Percentiles rank a stretch among this genome's conserved stretches.
Evolutionary conservation across 345 rosid genomes (phyloP).

Genomic region (thale cress (Arabidopsis thaliana)): TAIR10.1 NC_003076.8:16484001-16484500

Average conservation of each 20-base stretch:
- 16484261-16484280: not conserved
- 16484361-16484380: slow-evolving; percentile 77
- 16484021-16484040: not conserved
- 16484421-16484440: slow-evolving; percentile 60
- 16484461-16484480: not conserved
- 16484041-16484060: slow-evolving; percentile 17
- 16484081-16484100: slow-evolving; percentile 44
- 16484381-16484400: slow-evolving; percentile 78
- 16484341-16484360: slow-evolving; percentile 80
- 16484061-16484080: slow-evolving; percentile 40
- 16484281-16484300: slow-evolving; percentile 6
- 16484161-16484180: slow-evolving; percentile 17
- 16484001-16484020: slow-evolving; percentile 17
- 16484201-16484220: slow-evolving; percentile 15
- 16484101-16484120: slow-evolving; percentile 56
- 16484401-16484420: slow-evolving; percentile 81
- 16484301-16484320: slow-evolving; percentile 67
- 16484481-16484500: not conserved
- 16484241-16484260: slow-evolving; percentile 9
- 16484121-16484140: slow-evolving; percentile 63
- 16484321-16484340: slow-evolving; percentile 73
- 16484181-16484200: slow-evolving; percentile 25
- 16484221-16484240: slow-evolving; percentile 1
- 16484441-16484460: slow-evolving; percentile 69
- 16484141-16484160: slow-evolving; percentile 51